phyloP scores from a whole-genome alignment of 2,329 filamentous ascomycete genomes.

The Alternaria hordeiaustralica region DNA sequence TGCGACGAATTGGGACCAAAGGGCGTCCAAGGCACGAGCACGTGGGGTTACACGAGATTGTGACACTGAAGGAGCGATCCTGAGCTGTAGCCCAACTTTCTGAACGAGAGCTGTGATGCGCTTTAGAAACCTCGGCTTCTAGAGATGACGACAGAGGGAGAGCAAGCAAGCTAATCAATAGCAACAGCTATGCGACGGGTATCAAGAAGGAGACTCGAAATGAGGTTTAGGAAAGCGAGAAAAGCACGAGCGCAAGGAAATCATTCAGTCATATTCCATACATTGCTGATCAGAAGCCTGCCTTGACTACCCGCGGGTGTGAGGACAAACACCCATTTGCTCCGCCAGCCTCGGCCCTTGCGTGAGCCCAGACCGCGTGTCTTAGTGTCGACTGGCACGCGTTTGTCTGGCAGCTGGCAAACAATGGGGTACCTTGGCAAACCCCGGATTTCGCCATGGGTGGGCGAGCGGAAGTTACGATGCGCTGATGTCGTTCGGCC shows the following conservation, averaged over 20 bases:
- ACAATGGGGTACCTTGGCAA: slow-evolving; percentile 11
- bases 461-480: slow-evolving; percentile 46
- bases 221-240: slow-evolving; percentile 6
- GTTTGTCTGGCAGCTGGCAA: slow-evolving; percentile 14
- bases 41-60: neutral
- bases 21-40: neutral
- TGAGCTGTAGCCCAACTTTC: neutral
- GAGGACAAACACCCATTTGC: slow-evolving; percentile 34
- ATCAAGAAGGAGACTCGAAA: slow-evolving; percentile 10
- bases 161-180: neutral
- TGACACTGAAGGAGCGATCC: neutral
- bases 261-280: slow-evolving; percentile 33
- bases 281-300: slow-evolving; percentile 10
- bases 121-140: neutral
- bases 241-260: slow-evolving; percentile 16
- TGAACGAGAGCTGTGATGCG: neutral
- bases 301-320: slow-evolving; percentile 40
- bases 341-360: slow-evolving; percentile 44
- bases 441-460: slow-evolving; percentile 38
- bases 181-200: slow-evolving; percentile 1
- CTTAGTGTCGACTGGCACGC: slow-evolving; percentile 26
- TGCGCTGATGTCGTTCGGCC: slow-evolving; percentile 33
- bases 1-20: neutral
- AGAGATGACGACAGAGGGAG: slow-evolving; percentile 25
- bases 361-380: slow-evolving; percentile 32